Evolutionary conservation across 2,329 filamentous ascomycete species (phyloP).

Genomic region (Endoconidiophora laricicola): DNA sequence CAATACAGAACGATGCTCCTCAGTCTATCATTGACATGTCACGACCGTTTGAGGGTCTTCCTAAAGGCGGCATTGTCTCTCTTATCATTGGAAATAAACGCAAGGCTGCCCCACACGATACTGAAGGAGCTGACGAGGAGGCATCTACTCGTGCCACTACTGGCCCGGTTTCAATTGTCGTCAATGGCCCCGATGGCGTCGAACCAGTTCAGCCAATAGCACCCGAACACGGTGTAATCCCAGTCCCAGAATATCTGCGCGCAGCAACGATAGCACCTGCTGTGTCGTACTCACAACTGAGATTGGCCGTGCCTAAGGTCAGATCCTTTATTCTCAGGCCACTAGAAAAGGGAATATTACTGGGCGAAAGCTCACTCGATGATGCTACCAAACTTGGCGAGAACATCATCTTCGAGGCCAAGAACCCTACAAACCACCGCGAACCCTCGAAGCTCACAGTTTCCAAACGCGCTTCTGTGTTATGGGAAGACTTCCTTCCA

Average conservation of each 20-base stretch:
- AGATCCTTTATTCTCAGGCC: conserved; percentile 68
- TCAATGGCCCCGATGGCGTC: conserved; percentile 60
- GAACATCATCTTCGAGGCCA: conserved; percentile 71
- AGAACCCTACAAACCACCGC: conserved; percentile 59
- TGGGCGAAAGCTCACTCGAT: conserved; percentile 35
- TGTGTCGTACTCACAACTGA: conserved; percentile 64
- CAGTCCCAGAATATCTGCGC: conserved; percentile 68
- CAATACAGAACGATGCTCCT: conserved; percentile 51
- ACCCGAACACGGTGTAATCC: conserved; percentile 41
- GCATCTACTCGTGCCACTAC: conserved; percentile 36
- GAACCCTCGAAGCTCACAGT: conserved; percentile 77
- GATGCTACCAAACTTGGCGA: conserved; percentile 47
- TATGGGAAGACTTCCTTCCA: conserved; percentile 93
- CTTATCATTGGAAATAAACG: conserved; percentile 88
- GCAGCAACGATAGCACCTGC: conserved; percentile 75
- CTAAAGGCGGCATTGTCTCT: conserved; percentile 70
- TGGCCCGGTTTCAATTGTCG: conserved; percentile 57
- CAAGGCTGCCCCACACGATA: conserved; percentile 53
- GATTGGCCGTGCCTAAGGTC: conserved; percentile 76
- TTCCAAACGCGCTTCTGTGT: conserved; percentile 57
- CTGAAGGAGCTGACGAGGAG: conserved; percentile 55
- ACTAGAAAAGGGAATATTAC: conserved; percentile 49
- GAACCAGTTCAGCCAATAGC: conserved; percentile 54
- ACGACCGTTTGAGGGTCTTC: conserved; percentile 84
- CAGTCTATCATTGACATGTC: conserved; percentile 77